Evolutionary conservation across 1,139 yeast species (phyloP), one percentile per base, ranked within the genome.

Genomic region (Sugiyamaella pinicola): DNA sequence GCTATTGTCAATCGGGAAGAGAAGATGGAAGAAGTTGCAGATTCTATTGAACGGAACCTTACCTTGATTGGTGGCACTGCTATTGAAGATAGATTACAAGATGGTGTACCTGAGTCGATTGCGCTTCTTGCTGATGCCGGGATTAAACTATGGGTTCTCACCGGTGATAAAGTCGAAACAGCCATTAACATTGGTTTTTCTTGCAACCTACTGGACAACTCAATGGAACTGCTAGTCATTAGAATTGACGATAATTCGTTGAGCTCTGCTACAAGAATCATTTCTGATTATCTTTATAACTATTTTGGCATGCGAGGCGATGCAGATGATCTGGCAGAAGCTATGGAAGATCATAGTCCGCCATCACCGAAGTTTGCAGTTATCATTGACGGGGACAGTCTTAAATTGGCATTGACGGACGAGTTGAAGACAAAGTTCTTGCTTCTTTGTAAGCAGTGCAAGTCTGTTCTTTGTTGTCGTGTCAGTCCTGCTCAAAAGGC

Each of bases 401-500:
- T 93, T 64, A 87, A 85, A 61, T 60, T 86, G 29, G 93, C 93
- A 0, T 74, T 88, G 54, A 73, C 75, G 41, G 83, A 82, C 52
- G 81, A 78, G n/a, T 65, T 82, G 51, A 79, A 77, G 63, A 75
- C 84, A 58, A 87, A 87, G 69, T 90, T 93, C 69, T 74, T 93
- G 60, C 73, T 93, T 49, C 75, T 93, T 52, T 90, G 98, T 73
- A 93, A 93, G 69, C 93, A 89, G 65, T 93, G 98, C 77, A 85
- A 85, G 63, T 88, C 97, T 9, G 98, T 93, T 19, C 71, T 87
- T 57, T 93, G 99, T 73, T 93, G 99, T 71, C 84, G 99, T 69
- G 99, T 93, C 7, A 87, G 96, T 1, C 99, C 99, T 0, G 88
- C 96, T 42, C 99, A 93, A 69, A 93, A 93, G 69, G 99, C 99